Evolutionary conservation across 2,329 filamentous ascomycete species (phyloP), one percentile per base, ranked within the genome.

Genomic region (Pyricularia grisea): DNA sequence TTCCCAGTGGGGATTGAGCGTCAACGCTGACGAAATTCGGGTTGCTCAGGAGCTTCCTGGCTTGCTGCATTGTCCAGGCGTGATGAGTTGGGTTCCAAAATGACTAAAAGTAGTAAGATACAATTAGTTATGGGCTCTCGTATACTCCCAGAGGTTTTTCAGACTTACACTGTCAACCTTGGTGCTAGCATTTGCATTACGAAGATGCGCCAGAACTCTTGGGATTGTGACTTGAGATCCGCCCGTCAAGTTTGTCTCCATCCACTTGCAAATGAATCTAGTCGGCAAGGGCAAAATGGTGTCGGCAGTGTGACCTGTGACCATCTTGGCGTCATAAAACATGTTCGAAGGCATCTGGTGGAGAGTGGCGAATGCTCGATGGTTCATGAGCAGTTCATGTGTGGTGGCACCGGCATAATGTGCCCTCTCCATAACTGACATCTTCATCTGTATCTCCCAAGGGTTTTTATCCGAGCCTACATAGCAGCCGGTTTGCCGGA

Each of bases 401-500:
- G 70, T 67, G 5, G 75, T 58, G 3, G 68, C 72, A 6, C 73
- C 71, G 9, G 73, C 72, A 5, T 71, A 58, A 33, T 72, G 66
- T 2, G 75, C 75, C 0, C 75, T 69, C 67, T 76, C 73, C 75
- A 76, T 76, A 10, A 71, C 72, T 7, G 73, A 74, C 0, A 74
- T 72, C 1, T 70, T 67, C 60, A 76, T 68, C 65, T 76, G 75
- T 1, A 58, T 4, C 4, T 70, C 72, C 27, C 71, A 69, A 1
- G 71, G 71, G 50, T 73, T 72, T 1, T 31, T 60, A 17, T 66
- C 23, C 65, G 73, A 70, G 65, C 70, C 70, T 12, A 82, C 78
- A 30, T 78, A 84, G 0, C 82, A 82, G 6, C 78, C 76, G 0
- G 80, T 83, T 68, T 83, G 79, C 0, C 80, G 77, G n/a, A 80